Evolutionary conservation across 345 rosid genomes (phyloP).

Genomic region (Angophora floribunda): DNA sequence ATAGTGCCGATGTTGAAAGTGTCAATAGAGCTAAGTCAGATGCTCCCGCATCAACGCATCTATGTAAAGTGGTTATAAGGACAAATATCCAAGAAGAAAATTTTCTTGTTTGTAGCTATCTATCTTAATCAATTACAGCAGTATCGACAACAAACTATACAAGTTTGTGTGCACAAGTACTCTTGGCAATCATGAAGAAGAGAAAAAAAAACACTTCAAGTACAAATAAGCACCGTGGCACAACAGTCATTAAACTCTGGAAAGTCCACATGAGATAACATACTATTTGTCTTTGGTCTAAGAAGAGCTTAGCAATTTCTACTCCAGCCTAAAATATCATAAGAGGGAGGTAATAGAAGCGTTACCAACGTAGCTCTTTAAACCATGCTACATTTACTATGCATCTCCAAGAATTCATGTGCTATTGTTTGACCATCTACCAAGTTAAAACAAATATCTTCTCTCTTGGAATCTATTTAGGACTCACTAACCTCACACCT

Average conservation of each 20-base stretch:
- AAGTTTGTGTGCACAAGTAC: no score
- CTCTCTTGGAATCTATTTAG: not conserved
- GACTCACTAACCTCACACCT: not conserved
- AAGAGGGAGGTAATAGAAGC: not conserved
- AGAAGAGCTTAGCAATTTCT: slow-evolving; percentile 84
- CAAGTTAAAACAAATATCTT: not conserved
- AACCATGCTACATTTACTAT: not conserved
- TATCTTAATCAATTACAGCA: no score
- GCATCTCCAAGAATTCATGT: not conserved
- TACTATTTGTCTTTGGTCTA: slow-evolving; percentile 77
- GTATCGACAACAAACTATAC: no score
- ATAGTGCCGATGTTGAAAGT: no score
- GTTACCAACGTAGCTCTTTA: not conserved
- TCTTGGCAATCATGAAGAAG: no score
- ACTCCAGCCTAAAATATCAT: slow-evolving; percentile 72
- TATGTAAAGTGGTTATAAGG: no score
- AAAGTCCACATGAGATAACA: not conserved
- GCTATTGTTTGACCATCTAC: not conserved
- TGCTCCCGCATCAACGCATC: no score
- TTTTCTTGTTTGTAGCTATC: no score
- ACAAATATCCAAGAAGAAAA: no score
- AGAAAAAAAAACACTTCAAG: no score
- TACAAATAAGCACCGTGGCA: not conserved
- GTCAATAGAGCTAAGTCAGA: no score
- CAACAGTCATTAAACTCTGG: not conserved